phyloP scores from a whole-genome alignment of 1,139 yeast genomes.

The Taphrina pruni region DNA sequence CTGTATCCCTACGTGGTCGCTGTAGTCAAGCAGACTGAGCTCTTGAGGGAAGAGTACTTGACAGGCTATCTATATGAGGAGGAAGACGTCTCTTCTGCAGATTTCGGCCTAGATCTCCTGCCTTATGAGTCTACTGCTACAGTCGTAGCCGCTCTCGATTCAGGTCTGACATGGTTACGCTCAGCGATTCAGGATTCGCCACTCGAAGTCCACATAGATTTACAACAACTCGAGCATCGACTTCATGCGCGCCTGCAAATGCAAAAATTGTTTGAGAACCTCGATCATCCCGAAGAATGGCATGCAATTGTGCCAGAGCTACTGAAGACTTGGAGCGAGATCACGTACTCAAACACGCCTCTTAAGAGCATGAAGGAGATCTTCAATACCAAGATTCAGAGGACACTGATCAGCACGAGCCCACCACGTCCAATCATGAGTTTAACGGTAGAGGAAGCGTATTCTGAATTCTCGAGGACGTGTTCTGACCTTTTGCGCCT shows the following conservation, averaged over 20 bases:
- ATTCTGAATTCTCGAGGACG: conserved; percentile 4
- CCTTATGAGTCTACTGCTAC: neutral
- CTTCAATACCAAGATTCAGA: conserved; percentile 34
- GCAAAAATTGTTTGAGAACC: conserved; percentile 6
- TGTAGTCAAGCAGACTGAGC: conserved; percentile 25
- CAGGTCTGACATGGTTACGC: conserved; percentile 22
- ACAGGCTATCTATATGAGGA: conserved; percentile 40
- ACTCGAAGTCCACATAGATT: neutral
- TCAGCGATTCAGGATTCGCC: neutral
- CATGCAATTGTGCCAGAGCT: neutral
- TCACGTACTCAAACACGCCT: neutral
- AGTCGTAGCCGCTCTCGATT: neutral
- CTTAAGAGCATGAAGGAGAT: conserved; percentile 11
- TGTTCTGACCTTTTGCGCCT: conserved; percentile 33
- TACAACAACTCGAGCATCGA: conserved; percentile 4
- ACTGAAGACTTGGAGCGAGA: neutral
- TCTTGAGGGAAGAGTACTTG: conserved; percentile 29
- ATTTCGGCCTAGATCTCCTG: conserved; percentile 23
- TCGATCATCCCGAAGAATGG: conserved; percentile 3
- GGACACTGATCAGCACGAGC: conserved; percentile 37
- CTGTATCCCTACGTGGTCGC: conserved; percentile 40
- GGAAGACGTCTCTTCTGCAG: conserved; percentile 36
- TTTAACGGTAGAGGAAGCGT: conserved; percentile 32
- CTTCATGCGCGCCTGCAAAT: conserved; percentile 10
- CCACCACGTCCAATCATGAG: conserved; percentile 42